Base-by-base conservation (phyloP, 2,329 filamentous ascomycete genomes). In the Fusarium secorum region DNA sequence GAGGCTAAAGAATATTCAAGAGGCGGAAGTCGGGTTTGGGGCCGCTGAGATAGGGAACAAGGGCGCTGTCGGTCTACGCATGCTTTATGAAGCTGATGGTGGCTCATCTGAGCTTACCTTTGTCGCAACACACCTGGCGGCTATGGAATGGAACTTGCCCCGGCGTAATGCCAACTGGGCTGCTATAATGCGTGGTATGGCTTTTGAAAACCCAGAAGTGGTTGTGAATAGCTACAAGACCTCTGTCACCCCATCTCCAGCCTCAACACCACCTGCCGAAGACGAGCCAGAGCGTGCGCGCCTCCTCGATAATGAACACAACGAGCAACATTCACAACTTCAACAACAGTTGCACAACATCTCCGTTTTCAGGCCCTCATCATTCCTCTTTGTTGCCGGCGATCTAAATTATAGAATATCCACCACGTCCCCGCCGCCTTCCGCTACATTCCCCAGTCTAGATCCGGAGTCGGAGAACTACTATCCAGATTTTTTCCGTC, bases 401-500 rank as follows among this genome's bases (percentile, higher is more conserved):
- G 96, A 99, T 79, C 87, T 99, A 66, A 99, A 99, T 84, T 99
- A 99, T 81, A 92, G 96, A 73, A 97, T 95, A 22, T 89, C 90
- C 11, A 87, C 90, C 68, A 86, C 85, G 1, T 83, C 86, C 1
- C 94, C 95, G 1, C 82, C 85, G 0, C 83, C 87, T 1, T 81
- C 85, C 5, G 90, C 93, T 54, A 84, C 75, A 53, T 94, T 87
- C 88, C 96, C 74, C 80, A 91, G 79, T 83, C 85, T 77, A 75
- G 86, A 81, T 78, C 86, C 76, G 63, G 85, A 87, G 26, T 88
- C 88, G 11, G 79, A 82, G 30, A 81, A 87, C 45, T 89, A 95
- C 80, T 94, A 88, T 77, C 84, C 86, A 2, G 83, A 85, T 24
- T 90, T 97, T 64, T 85, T 97, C 41, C 81, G 86, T 33, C 83